Base-by-base conservation (phyloP, 371 early-diverging fungal species). In the Dipsacomyces acuminosporus region DNA sequence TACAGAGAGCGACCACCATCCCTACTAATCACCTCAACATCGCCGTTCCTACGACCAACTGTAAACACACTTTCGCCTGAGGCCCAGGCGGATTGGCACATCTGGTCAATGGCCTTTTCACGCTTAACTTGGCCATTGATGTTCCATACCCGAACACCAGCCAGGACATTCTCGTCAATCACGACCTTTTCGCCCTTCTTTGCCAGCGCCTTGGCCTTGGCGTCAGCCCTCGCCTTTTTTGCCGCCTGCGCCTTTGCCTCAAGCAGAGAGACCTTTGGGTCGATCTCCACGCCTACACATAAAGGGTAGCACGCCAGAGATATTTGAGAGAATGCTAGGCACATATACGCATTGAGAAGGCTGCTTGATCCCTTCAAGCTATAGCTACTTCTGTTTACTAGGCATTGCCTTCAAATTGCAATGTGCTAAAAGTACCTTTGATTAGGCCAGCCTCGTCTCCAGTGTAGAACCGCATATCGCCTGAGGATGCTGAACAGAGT, bases 391-490 rank as follows among this genome's bases (percentile, higher is more conserved):
- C n/a, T n/a, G n/a, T n/a, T n/a, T n/a, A n/a, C n/a, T n/a, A n/a
- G n/a, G n/a, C n/a, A n/a, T n/a, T n/a, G n/a, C n/a, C n/a, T n/a
- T n/a, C n/a, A n/a, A n/a, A n/a, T n/a, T n/a, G n/a, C n/a, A n/a
- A n/a, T n/a, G n/a, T n/a, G n/a, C n/a, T n/a, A n/a, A n/a, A n/a
- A n/a, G n/a, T 45, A 62, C 57, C 50, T 43, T 73, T 73, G 8
- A 73, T 38, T 30, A 64, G 55, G 13, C 73, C 73, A 1, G 64
- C 43, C 46, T 73, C 73, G 56, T 73, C 73, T 11, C 64, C 51
- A 7, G 73, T 73, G 40, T 54, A 73, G 33, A 72, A 59, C 43
- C 64, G 50, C 73, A 72, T 72, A 20, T 11, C 38, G 19, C 7
- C 21, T 26, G 15, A 5, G 6, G 36, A 54, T 21, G 17, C 18